phyloP scores from a whole-genome alignment of 257 asterid species.

The Lantana camara region DNA sequence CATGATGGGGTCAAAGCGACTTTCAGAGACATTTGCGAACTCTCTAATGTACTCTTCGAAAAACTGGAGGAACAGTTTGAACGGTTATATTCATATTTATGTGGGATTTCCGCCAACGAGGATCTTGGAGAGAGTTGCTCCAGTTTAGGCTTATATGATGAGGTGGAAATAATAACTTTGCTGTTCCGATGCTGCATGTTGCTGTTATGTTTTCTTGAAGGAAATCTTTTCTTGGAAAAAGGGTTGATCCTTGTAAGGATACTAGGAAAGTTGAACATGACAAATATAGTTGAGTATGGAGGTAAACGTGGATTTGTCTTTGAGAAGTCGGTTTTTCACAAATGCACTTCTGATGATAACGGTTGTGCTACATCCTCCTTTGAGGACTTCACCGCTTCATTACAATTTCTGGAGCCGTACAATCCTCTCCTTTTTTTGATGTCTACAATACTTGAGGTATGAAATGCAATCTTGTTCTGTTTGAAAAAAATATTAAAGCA shows the following conservation, averaged over 20 bases:
- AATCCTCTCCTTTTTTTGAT: constrained; percentile 45
- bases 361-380: constrained; percentile 47
- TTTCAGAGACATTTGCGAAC: constrained; percentile 40
- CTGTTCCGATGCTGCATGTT: constrained; percentile 76
- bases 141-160: constrained; percentile 26
- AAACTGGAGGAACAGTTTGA: constrained; percentile 56
- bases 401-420: constrained; percentile 61
- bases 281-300: constrained; percentile 31
- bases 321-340: constrained; percentile 55
- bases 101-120: constrained; percentile 29
- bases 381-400: constrained; percentile 66
- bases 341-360: constrained; percentile 35
- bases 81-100: constrained; percentile 40
- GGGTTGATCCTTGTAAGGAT: constrained; percentile 53
- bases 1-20: constrained; percentile 36
- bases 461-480: not conserved
- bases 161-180: constrained; percentile 50
- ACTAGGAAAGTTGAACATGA: constrained; percentile 42
- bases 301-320: constrained; percentile 34
- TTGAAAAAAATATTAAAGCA: not conserved
- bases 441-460: constrained; percentile 75
- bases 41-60: constrained; percentile 51
- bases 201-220: constrained; percentile 47
- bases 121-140: constrained; percentile 37
- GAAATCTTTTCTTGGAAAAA: constrained; percentile 45